A percentile compares a stretch with the other conserved stretches of the same genome.
These are phyloP conservation scores for Xylaria acuta DNA, from an alignment of 495 filamentous ascomycete species.

Conservation along the genomic window DNA sequence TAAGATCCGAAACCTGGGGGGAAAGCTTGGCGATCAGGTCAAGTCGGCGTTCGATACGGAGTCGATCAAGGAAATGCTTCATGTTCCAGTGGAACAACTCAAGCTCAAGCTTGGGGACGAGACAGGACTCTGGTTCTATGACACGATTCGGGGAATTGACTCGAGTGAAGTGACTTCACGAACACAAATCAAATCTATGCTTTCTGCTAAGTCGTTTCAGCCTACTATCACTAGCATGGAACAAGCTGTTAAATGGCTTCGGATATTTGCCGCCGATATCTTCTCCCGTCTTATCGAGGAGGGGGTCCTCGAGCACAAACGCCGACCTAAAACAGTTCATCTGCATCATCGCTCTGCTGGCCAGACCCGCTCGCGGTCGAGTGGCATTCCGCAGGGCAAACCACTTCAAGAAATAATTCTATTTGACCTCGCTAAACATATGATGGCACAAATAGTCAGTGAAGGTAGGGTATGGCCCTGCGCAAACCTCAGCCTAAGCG, in stretches of 20 bases:
- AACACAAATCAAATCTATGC: conserved; percentile 95
- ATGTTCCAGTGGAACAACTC: conserved; percentile 76
- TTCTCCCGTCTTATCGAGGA: conserved; percentile 89
- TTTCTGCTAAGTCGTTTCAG: conserved; percentile 95
- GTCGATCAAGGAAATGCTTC: conserved; percentile 74
- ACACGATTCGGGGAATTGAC: conserved; percentile 85
- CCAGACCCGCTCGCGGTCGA: conserved; percentile 74
- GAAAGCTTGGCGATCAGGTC: conserved; percentile 92
- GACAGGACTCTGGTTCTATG: conserved; percentile 86
- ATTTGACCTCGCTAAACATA: conserved; percentile 74
- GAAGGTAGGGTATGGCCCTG: conserved; percentile 90
- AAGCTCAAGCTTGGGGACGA: conserved; percentile 83
- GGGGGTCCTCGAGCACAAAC: conserved; percentile 86
- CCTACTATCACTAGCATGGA: conserved; percentile 81
- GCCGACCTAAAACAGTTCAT: conserved; percentile 83
- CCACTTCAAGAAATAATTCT: conserved; percentile 73
- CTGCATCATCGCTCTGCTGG: conserved; percentile 76
- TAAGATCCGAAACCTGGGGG: conserved; percentile 92
- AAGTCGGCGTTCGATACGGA: conserved; percentile 80
- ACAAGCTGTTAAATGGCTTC: conserved; percentile 84
- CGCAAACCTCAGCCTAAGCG: conserved; percentile 79
- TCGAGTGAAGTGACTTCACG: conserved; percentile 86
- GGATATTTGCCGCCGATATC: conserved; percentile 93
- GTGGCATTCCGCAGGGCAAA: conserved; percentile 78
- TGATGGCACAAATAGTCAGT: conserved; percentile 76